A percentile compares a stretch with the other conserved stretches of the same genome.
Conservation (phyloP, 163 green algal genomes). For the Chlamydomonas reinhardtii region DNA sequence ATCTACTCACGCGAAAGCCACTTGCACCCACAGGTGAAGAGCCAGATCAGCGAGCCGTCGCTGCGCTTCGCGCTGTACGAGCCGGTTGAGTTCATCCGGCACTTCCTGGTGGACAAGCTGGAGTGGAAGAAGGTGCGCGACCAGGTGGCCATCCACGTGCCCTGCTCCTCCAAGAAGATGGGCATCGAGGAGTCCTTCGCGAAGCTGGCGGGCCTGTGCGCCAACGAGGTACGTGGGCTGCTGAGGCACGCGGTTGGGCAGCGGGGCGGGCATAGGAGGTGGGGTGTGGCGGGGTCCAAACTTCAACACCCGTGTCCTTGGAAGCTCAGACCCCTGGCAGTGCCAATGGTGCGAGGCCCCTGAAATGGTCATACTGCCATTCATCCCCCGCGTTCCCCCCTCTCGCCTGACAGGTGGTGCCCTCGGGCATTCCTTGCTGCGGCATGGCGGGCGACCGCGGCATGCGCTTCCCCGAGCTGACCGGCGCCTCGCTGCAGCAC, state of each 20-base stretch:
- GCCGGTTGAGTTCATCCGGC: slow-evolving; percentile 95
- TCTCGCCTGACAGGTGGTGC: slow-evolving; percentile 64
- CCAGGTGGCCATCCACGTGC: slow-evolving; percentile 92
- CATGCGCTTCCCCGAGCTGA: slow-evolving; percentile 97
- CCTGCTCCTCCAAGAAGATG: slow-evolving; percentile 99
- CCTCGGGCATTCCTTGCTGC: slow-evolving; percentile 91
- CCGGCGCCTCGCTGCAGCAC: slow-evolving; percentile 78
- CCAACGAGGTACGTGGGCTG: slow-evolving; percentile 57
- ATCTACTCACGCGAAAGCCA: too few relatives aligned
- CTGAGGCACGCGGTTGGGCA: too few relatives aligned
- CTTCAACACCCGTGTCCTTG: too few relatives aligned
- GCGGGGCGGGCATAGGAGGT: neutral
- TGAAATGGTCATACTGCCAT: too few relatives aligned
- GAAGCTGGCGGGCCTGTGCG: slow-evolving; percentile 72
- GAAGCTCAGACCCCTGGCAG: too few relatives aligned
- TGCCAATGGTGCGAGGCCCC: too few relatives aligned
- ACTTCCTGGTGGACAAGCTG: slow-evolving; percentile 95
- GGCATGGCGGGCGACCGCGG: slow-evolving; percentile 97
- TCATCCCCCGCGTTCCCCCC: too few relatives aligned
- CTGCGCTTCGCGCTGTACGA: slow-evolving; percentile 95
- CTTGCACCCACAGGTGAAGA: slow-evolving; percentile 80
- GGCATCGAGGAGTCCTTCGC: slow-evolving; percentile 91
- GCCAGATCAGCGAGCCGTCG: slow-evolving; percentile 74
- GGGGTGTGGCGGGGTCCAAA: too few relatives aligned
- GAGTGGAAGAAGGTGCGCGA: slow-evolving; percentile 93